Evolutionary conservation across 495 filamentous ascomycete genomes (phyloP).

Genomic region (Penicillium paxilli): DNA sequence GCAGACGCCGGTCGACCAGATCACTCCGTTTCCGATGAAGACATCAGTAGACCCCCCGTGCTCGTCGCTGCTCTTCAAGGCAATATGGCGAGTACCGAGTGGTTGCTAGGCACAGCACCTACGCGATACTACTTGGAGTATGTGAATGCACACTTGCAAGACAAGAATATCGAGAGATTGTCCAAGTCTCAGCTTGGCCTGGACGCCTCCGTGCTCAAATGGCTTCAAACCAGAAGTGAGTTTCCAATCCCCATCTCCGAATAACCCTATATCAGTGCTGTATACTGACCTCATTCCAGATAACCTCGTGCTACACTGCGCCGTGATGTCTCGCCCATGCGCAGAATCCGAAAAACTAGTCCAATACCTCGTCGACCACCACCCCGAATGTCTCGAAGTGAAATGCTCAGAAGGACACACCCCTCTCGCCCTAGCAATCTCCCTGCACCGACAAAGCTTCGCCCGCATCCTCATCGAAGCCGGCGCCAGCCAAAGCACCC

Average conservation of each 20-base stretch:
- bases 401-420: constrained; percentile 57
- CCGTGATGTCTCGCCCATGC: constrained; percentile 47
- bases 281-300: constrained; percentile 32
- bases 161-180: constrained; percentile 57
- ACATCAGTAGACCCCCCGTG: constrained; percentile 49
- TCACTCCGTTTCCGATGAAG: constrained; percentile 5
- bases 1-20: constrained; percentile 52
- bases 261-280: not conserved
- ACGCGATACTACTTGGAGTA: constrained; percentile 63
- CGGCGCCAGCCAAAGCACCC: constrained; percentile 63
- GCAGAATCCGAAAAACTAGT: constrained; percentile 52
- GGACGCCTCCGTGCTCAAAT: constrained; percentile 57
- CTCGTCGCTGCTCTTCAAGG: constrained; percentile 57
- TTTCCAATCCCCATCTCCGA: not conserved
- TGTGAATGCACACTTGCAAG: constrained; percentile 52
- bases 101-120: constrained; percentile 68
- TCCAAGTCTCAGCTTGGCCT: constrained; percentile 54
- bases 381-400: constrained; percentile 57
- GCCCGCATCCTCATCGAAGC: constrained; percentile 61
- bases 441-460: constrained; percentile 46
- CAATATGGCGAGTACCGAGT: constrained; percentile 62
- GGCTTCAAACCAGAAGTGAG: constrained; percentile 56
- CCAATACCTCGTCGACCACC: constrained; percentile 57
- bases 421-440: constrained; percentile 60
- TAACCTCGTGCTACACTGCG: constrained; percentile 66